Base-by-base conservation (phyloP, 2,329 filamentous ascomycete species). In the Epichloe gansuensis region DNA sequence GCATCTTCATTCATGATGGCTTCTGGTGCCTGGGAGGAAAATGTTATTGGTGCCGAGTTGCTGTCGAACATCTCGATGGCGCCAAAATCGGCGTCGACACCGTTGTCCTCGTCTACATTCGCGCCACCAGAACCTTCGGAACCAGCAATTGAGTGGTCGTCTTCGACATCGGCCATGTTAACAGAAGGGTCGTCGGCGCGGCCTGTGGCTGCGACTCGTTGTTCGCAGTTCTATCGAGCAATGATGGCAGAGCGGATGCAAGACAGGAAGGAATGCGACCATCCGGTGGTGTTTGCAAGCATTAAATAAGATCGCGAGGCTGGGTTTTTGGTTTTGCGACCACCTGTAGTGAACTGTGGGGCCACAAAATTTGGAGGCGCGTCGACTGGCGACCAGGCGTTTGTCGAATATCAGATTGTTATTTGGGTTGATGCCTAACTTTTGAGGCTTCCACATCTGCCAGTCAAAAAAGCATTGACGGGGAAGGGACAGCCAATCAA, bases 31-130 rank as follows among this genome's bases (percentile, higher is more conserved):
- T 64, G 62, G 6, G 65, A 64, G 6, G 64, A 61, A 47, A 62
- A 64, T n/a, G 64, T 61, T 13, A 58, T 56, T 42, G 62, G 58
- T 44, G 61, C 58, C 47, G 62, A 56, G 55, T 66, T 68, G 59
- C 66, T 69, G 53, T 69, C 65, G 50, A 69, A 69, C 60, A 69
- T 66, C 47, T 68, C 64, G 49, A 69, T 61, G 25, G 63, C 51
- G 23, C 66, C 67, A 52, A 68, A 68, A 49, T 68, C 64, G 40
- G 56, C 57, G 43, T 67, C 65, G 21, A 58, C 56, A 25, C 53
- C 57, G 23, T 57, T 53, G 34, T 58, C 55, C 11, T 52, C 55
- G 21, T 54, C 58, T 27, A 59, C 54, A 13, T 63, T 56, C 21
- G 48, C 48, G 51, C 58, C 57, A 25, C 57, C 56, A 43, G 60